Evolutionary conservation across 345 rosid genomes (phyloP).

Genomic region (Hibiscus tridactylites): DNA sequence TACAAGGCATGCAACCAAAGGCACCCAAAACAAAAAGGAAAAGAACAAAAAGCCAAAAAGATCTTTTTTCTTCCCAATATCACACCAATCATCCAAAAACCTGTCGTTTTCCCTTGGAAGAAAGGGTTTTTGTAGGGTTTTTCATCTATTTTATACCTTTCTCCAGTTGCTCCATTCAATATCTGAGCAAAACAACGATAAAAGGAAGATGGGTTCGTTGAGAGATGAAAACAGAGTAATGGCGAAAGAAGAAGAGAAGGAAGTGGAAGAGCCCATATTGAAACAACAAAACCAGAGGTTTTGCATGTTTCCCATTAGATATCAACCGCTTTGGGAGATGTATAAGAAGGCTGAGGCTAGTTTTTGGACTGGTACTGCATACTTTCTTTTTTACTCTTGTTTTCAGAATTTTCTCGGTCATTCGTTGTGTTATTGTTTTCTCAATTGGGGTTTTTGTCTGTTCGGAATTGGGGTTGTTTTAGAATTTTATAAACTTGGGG

Average conservation of each 20-base stretch:
- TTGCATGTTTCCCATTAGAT: slow-evolving; percentile 80
- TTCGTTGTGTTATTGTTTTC: not conserved
- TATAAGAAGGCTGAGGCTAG: slow-evolving; percentile 92
- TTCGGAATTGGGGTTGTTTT: not conserved
- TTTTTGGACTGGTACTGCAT: slow-evolving; percentile 70
- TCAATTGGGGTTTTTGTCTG: not conserved
- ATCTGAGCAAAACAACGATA: not conserved
- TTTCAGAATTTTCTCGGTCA: not conserved
- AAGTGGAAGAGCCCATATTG: slow-evolving; percentile 60
- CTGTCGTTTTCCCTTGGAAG: not conserved
- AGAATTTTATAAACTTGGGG: not conserved
- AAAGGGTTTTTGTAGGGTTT: slow-evolving; percentile 10
- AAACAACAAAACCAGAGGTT: slow-evolving; percentile 68
- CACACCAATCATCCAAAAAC: not conserved
- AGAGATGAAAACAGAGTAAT: slow-evolving; percentile 2
- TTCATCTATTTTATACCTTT: not conserved
- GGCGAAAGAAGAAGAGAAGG: slow-evolving; percentile 14
- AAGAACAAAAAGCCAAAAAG: not conserved
- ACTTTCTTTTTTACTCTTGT: not conserved
- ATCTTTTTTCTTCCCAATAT: not conserved
- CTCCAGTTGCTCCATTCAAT: not conserved
- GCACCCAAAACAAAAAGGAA: not conserved
- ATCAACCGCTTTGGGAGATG: slow-evolving; percentile 84
- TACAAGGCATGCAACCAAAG: not conserved
- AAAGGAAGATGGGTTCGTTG: slow-evolving; percentile 25